Conservation (phyloP, 2,329 filamentous ascomycete species). For the Acephala macrosclerotiorum region DNA sequence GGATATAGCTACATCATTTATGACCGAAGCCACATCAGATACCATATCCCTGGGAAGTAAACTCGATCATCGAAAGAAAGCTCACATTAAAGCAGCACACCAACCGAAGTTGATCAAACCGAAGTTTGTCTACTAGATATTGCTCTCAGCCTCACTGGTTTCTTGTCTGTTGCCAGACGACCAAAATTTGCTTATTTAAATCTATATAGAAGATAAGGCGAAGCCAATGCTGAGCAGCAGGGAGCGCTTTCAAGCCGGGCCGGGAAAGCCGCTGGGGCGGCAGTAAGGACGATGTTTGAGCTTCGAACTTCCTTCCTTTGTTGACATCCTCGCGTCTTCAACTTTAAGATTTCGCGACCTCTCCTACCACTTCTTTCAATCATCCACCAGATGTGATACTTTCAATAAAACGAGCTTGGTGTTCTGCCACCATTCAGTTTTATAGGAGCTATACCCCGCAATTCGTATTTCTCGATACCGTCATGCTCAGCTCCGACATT, state of each 20-base stretch:
- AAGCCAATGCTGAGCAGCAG: neutral
- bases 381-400: too few species aligned
- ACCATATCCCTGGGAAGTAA: neutral
- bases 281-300: neutral
- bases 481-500: too few species aligned
- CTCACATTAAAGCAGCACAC: neutral
- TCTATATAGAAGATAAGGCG: neutral
- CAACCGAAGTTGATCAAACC: neutral
- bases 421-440: too few species aligned
- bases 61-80: neutral
- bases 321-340: neutral
- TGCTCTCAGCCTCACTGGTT: slow-evolving; percentile 1
- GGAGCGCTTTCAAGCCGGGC: too few species aligned
- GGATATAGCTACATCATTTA: too few species aligned
- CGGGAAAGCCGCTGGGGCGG: neutral
- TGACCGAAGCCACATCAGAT: too few species aligned
- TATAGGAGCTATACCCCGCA: too few species aligned
- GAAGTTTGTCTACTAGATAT: neutral
- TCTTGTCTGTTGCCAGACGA: neutral
- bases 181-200: neutral
- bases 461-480: too few species aligned
- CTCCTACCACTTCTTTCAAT: neutral
- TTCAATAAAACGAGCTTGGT: too few species aligned
- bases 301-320: neutral
- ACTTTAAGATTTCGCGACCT: neutral